phyloP scores from a whole-genome alignment of 169 alveolate genomes.

The Theileria sp. region DNA sequence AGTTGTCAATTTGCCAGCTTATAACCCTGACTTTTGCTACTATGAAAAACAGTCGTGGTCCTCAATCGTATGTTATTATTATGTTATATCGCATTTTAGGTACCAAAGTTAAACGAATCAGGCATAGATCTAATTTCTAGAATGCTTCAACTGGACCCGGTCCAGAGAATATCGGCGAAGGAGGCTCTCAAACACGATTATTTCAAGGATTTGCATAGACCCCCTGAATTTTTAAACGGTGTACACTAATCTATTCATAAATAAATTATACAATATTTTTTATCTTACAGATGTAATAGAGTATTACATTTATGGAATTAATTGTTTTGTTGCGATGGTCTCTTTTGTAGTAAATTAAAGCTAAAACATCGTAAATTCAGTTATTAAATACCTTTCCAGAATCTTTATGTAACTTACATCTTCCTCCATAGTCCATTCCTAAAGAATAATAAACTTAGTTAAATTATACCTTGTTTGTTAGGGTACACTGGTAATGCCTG shows the following conservation, averaged over 20 bases:
- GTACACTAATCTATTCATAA: not conserved
- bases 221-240: not conserved
- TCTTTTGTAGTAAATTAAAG: slow-evolving; percentile 39
- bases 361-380: not conserved
- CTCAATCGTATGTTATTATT: slow-evolving; percentile 55
- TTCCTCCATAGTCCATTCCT: slow-evolving; percentile 61
- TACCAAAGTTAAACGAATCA: slow-evolving; percentile 77
- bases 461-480: slow-evolving; percentile 29
- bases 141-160: slow-evolving; percentile 92
- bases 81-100: slow-evolving; percentile 5
- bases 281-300: too few relatives aligned
- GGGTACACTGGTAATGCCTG: slow-evolving; percentile 62
- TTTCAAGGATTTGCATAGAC: slow-evolving; percentile 81
- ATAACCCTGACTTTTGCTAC: slow-evolving; percentile 79
- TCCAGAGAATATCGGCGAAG: slow-evolving; percentile 92
- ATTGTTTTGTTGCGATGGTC: slow-evolving; percentile 2
- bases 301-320: not conserved
- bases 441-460: not conserved
- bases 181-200: slow-evolving; percentile 93
- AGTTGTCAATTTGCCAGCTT: slow-evolving; percentile 89
- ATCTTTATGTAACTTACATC: slow-evolving; percentile 43
- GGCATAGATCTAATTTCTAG: slow-evolving; percentile 87
- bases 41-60: slow-evolving; percentile 75
- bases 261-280: too few relatives aligned
- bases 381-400: slow-evolving; percentile 38